Evolutionary conservation across 768 basidiomycete species (phyloP).

Genomic region (Tylopilus sp.): DNA sequence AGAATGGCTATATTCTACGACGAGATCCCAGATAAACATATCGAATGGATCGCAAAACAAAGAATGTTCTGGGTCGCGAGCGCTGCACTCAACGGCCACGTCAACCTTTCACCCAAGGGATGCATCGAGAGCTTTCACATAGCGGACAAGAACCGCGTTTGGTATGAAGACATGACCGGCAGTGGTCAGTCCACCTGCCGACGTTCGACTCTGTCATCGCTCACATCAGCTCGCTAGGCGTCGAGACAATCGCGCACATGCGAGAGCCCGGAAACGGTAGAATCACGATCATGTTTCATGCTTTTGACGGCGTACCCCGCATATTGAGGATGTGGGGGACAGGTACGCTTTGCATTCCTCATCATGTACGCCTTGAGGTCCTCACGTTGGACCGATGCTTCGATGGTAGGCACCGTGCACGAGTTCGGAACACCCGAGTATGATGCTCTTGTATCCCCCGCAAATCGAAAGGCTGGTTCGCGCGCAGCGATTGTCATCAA

Average conservation of each 20-base stretch:
- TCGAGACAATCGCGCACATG: constrained; percentile 58
- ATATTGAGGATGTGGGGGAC: constrained; percentile 59
- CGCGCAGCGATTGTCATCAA: constrained; percentile 61
- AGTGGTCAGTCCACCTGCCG: constrained; percentile 43
- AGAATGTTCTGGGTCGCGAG: constrained; percentile 72
- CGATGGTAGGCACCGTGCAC: constrained; percentile 47
- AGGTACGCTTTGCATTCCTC: constrained; percentile 34
- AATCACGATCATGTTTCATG: constrained; percentile 58
- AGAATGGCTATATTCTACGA: constrained; percentile 58
- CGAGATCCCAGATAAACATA: constrained; percentile 49
- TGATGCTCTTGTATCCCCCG: constrained; percentile 24
- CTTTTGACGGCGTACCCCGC: constrained; percentile 58
- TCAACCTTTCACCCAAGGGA: constrained; percentile 71
- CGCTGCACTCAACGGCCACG: constrained; percentile 60
- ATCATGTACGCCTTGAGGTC: no score
- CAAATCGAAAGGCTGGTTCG: constrained; percentile 36
- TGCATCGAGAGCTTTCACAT: constrained; percentile 54
- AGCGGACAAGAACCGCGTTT: constrained; percentile 41
- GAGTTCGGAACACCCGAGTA: constrained; percentile 66
- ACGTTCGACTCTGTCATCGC: background rate
- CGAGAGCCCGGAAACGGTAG: constrained; percentile 55
- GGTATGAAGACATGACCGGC: constrained; percentile 75
- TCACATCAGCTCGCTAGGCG: constrained; percentile 31
- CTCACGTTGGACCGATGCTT: background rate
- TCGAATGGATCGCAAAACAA: constrained; percentile 58